phyloP scores from a whole-genome alignment of 1,284 basidiomycete species.

The Trichosporon coremiiforme region DNA sequence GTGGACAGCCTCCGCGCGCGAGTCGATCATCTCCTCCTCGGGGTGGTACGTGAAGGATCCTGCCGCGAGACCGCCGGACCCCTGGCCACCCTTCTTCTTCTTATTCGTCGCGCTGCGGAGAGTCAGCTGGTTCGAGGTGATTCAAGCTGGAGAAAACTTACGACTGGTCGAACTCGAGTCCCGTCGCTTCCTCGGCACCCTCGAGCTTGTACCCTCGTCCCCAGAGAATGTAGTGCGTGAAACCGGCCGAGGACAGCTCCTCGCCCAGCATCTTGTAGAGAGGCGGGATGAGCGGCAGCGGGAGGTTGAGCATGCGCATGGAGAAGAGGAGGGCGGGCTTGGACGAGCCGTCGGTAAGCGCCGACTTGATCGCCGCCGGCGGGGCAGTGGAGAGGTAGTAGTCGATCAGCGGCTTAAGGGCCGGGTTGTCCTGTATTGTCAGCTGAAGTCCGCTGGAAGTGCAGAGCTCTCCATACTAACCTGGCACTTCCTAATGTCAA shows the following conservation, averaged over 20 bases:
- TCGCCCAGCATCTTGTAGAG: constrained; percentile 83
- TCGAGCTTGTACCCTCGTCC: constrained; percentile 55
- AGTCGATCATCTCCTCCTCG: constrained; percentile 74
- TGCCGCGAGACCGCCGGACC: constrained; percentile 36
- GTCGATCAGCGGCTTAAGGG: constrained; percentile 69
- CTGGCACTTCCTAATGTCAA: constrained; percentile 77
- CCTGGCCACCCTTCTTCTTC: constrained; percentile 51
- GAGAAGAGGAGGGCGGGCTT: constrained; percentile 79
- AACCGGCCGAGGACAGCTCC: constrained; percentile 65
- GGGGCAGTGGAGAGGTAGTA: constrained; percentile 64
- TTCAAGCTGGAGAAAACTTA: constrained; percentile 26
- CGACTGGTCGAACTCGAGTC: constrained; percentile 47
- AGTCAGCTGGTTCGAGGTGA: neutral
- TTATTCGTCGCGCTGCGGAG: constrained; percentile 19
- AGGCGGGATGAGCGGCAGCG: constrained; percentile 82
- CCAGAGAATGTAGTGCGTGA: constrained; percentile 53
- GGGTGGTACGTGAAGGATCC: constrained; percentile 73
- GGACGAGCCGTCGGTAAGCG: constrained; percentile 47
- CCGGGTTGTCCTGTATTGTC: constrained; percentile 64
- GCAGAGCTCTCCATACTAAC: constrained; percentile 56
- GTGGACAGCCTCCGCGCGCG: constrained; percentile 66
- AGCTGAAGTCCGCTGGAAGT: neutral
- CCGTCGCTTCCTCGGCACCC: constrained; percentile 48
- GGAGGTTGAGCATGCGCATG: constrained; percentile 88
- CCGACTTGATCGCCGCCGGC: constrained; percentile 55